Conservation (phyloP, 1,139 yeast species). For the Arxiozyma bovina region DNA sequence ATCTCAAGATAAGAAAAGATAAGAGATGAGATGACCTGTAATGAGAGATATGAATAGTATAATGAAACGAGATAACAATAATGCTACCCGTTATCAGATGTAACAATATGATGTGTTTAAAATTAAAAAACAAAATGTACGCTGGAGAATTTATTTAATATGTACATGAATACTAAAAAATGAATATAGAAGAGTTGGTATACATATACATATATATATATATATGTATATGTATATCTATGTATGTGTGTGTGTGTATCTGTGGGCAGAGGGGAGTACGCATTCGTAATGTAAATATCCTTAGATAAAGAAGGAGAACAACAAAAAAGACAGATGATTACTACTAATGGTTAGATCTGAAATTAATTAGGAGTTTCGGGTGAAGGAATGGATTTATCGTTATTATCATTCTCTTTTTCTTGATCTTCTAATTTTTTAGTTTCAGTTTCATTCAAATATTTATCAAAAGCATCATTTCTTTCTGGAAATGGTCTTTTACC, state of each 20-base stretch:
- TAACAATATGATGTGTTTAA: neutral
- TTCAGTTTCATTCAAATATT: slow-evolving; percentile 45
- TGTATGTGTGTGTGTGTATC: too few relatives aligned
- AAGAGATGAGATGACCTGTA: too few relatives aligned
- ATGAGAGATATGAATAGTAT: neutral
- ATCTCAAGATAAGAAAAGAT: neutral
- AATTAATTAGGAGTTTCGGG: neutral
- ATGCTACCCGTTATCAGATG: neutral
- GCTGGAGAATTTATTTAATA: neutral
- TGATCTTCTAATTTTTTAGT: slow-evolving; percentile 18
- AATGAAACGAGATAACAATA: neutral
- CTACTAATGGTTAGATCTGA: neutral
- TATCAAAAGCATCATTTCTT: slow-evolving; percentile 72
- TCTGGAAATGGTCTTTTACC: slow-evolving; percentile 76
- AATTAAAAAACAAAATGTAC: too few relatives aligned
- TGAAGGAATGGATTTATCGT: neutral
- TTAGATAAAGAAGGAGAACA: neutral
- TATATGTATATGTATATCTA: too few relatives aligned
- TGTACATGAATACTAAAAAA: neutral
- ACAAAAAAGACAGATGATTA: too few relatives aligned
- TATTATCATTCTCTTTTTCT: slow-evolving; percentile 10
- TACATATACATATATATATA: too few relatives aligned
- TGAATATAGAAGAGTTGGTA: neutral
- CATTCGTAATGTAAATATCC: neutral
- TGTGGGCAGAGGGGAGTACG: neutral